Evolutionary conservation across 2,329 filamentous ascomycete genomes (phyloP).

Genomic region (Exophiala phaeomuriformis): DNA sequence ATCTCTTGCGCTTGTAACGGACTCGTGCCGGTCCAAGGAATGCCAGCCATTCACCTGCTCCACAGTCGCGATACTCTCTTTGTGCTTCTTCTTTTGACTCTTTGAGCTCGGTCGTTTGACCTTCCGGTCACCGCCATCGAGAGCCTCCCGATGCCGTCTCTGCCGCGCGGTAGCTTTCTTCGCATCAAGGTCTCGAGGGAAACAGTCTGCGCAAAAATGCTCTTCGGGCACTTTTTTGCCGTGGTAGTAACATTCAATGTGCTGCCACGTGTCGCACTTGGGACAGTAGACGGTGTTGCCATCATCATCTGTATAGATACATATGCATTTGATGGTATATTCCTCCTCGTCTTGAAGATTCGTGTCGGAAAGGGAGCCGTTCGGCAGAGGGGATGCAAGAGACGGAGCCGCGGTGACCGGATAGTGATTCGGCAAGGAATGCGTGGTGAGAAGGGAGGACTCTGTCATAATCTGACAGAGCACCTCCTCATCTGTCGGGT

Average conservation of each 20-base stretch:
- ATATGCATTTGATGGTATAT: constrained; percentile 97
- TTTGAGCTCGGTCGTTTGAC: constrained; percentile 68
- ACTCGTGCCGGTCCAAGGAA: constrained; percentile 52
- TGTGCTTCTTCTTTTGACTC: constrained; percentile 79
- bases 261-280: constrained; percentile 93
- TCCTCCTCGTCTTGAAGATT: constrained; percentile 40
- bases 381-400: constrained; percentile 37
- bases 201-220: constrained; percentile 85
- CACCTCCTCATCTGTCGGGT: constrained; percentile 37
- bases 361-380: constrained; percentile 38
- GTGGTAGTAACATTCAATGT: constrained; percentile 94
- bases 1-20: constrained; percentile 44
- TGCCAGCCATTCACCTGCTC: constrained; percentile 60
- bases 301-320: constrained; percentile 87
- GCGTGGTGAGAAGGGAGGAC: constrained; percentile 45
- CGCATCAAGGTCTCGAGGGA: constrained; percentile 65
- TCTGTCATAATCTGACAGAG: constrained; percentile 50
- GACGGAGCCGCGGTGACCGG: constrained; percentile 37
- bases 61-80: constrained; percentile 52
- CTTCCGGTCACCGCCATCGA: constrained; percentile 59
- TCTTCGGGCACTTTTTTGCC: constrained; percentile 64
- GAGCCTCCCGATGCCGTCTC: constrained; percentile 52
- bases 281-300: constrained; percentile 97
- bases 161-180: constrained; percentile 69
- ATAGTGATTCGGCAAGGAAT: constrained; percentile 41